Conservation (phyloP, 108 stramenopile species). For the Craspedostauros australis region DNA sequence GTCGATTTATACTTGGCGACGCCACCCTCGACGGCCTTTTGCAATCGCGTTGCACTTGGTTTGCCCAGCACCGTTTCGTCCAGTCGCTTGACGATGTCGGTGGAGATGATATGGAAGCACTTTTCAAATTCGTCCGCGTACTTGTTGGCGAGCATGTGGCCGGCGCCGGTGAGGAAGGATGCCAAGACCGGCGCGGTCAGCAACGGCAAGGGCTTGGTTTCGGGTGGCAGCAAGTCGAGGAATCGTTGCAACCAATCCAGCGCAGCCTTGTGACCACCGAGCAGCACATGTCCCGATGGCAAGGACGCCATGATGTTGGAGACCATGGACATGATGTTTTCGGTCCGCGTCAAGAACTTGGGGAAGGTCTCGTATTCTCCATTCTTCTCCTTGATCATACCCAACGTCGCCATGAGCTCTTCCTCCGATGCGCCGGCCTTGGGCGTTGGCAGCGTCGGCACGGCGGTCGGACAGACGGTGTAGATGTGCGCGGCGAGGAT, state of each 20-base stretch:
- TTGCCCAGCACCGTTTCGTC: constrained; percentile 71
- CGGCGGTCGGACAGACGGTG: constrained; percentile 74
- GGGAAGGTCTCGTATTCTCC: constrained; percentile 82
- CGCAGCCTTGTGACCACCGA: constrained; percentile 72
- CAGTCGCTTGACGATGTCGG: constrained; percentile 48
- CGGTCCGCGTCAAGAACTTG: constrained; percentile 69
- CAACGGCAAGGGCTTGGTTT: constrained; percentile 56
- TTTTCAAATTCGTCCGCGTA: constrained; percentile 43
- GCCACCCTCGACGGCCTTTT: constrained; percentile 57
- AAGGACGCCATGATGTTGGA: constrained; percentile 66
- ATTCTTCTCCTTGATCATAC: constrained; percentile 65
- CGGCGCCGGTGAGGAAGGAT: constrained; percentile 76
- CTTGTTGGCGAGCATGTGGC: constrained; percentile 78
- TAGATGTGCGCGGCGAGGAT: constrained; percentile 78
- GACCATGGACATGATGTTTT: constrained; percentile 73
- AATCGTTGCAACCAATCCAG: constrained; percentile 73
- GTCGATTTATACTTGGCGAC: constrained; percentile 40
- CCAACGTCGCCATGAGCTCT: constrained; percentile 73
- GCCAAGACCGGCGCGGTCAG: constrained; percentile 79
- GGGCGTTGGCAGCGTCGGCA: constrained; percentile 52
- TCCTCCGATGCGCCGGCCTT: constrained; percentile 37
- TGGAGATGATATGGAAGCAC: constrained; percentile 35
- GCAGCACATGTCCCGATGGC: constrained; percentile 49
- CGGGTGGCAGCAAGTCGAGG: constrained; percentile 45
- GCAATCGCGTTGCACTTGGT: constrained; percentile 68